Evolutionary conservation across 148 eudicot species (phyloP), one percentile per base, ranked within the genome.

Genomic region (Nepenthes gracilis): DNA sequence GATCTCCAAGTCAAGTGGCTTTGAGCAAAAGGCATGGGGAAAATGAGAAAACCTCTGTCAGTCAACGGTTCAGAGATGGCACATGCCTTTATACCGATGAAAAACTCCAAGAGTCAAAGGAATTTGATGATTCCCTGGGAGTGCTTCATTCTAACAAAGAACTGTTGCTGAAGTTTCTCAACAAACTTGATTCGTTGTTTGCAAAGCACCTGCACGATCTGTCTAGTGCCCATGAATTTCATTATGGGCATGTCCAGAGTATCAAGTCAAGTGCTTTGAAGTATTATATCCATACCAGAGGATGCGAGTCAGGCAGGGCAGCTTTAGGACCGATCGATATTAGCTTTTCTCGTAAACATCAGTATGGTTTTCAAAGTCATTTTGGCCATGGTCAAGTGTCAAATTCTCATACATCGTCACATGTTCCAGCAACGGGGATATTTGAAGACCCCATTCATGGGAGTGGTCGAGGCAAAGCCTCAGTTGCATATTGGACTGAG

Each of bases 141-240:
- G 70, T 65, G 67, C 67, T 75, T 48, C 83, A 77, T 57, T 75
- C 77, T 66, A 83, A 80, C 65, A 81, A 75, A 66, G 83, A 83
- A 71, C 70, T 83, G 13, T 64, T 83, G 69, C 64, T 76, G 61
- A 80, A 69, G 58, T 81, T 70, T 75, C 85, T 85, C 49, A 64
- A 74, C 67, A 80, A 85, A 51, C 83, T 84, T 61, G 82, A 84
- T 78, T 72, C 84, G 23, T 66, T 82, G 70, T 84, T 76, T 66
- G 64, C 69, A 10, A 84, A 84, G 71, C 88, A 86, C 76, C 77
- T 84, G 35, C 70, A 66, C 67, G 72, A 77, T 52, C 62, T 83
- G 62, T 82, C 68, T 64, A 76, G 65, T 64, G 66, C 62, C 57
- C 69, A 69, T 68, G 75, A 70, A 59, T 64, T 83, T 59, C 65